A percentile compares a stretch with the other conserved stretches of the same genome.
Evolutionary conservation across 257 asterid genomes (phyloP).

Genomic region (Solanum pinnatisectum): DNA sequence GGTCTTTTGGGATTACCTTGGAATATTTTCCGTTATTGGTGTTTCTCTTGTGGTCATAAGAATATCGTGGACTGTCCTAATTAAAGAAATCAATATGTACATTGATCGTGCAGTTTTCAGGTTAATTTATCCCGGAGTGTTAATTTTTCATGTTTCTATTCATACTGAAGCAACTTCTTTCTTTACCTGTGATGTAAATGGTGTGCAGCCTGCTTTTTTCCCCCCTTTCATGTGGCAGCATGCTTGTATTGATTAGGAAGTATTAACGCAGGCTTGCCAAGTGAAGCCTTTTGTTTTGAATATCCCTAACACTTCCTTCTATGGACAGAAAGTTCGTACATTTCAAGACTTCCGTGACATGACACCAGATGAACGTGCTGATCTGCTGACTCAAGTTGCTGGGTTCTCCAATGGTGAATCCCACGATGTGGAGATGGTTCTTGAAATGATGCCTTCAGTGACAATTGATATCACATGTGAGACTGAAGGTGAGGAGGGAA

Average conservation of each 20-base stretch:
- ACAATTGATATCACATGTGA: slow-evolving; percentile 77
- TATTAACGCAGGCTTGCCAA: not conserved
- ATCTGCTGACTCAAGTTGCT: slow-evolving; percentile 74
- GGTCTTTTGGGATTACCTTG: not conserved
- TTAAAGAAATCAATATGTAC: not conserved
- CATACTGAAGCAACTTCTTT: not conserved
- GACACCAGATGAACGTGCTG: slow-evolving; percentile 65
- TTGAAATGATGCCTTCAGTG: slow-evolving; percentile 90
- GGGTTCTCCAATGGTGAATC: slow-evolving; percentile 65
- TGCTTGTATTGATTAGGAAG: not conserved
- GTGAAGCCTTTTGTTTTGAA: not conserved
- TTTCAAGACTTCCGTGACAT: slow-evolving; percentile 80
- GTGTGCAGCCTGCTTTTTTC: not conserved
- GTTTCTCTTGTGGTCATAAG: not conserved
- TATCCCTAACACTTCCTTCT: not conserved
- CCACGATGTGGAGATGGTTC: slow-evolving; percentile 83
- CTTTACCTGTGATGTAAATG: not conserved
- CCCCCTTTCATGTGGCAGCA: not conserved
- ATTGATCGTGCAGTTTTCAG: not conserved
- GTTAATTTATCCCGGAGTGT: not conserved
- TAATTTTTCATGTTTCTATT: not conserved
- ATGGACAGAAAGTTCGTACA: slow-evolving; percentile 69
- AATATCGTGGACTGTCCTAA: not conserved
- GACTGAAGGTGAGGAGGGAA: slow-evolving; percentile 98
- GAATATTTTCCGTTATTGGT: not conserved